These are phyloP conservation scores for Hermanozyma aechmeae DNA, from an alignment of 805 yeast genomes.

Conservation along the genomic window DNA sequence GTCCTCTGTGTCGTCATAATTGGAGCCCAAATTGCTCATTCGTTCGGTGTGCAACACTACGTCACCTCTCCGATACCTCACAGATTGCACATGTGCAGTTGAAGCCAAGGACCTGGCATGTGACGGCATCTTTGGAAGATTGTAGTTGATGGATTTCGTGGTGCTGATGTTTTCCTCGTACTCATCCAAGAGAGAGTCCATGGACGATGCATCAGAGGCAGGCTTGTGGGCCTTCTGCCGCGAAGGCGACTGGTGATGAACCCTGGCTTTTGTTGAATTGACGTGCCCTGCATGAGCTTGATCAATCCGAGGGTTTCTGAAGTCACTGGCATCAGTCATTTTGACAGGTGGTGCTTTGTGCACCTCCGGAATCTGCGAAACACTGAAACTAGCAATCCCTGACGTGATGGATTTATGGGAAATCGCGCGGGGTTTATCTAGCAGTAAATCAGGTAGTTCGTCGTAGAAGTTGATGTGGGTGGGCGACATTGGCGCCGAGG, in stretches of 20 bases:
- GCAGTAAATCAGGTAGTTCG: no score
- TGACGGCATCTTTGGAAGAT: slow-evolving; percentile 18
- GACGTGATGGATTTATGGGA: slow-evolving; percentile 17
- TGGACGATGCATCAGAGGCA: slow-evolving; percentile 14
- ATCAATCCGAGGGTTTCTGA: no score
- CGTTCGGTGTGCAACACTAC: slow-evolving; percentile 1
- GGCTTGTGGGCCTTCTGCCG: no score
- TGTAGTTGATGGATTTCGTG: slow-evolving; percentile 14
- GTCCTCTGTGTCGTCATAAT: slow-evolving; percentile 6
- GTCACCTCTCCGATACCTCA: slow-evolving; percentile 4
- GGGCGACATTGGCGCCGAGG: slow-evolving; percentile 34
- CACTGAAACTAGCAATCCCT: slow-evolving; percentile 21
- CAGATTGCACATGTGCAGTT: slow-evolving; percentile 2
- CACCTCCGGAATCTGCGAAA: no score
- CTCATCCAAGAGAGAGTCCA: slow-evolving; percentile 35
- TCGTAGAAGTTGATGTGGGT: slow-evolving; percentile 6
- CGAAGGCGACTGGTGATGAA: no score
- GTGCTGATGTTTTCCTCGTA: slow-evolving; percentile 33
- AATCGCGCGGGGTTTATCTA: slow-evolving; percentile 3
- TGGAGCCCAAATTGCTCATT: slow-evolving; percentile 1
- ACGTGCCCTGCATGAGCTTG: no score
- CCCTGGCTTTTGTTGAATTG: no score
- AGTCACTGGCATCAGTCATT: no score
- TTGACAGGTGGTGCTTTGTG: no score
- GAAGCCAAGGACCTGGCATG: slow-evolving; percentile 16